phyloP scores from a whole-genome alignment of 306 rosid genomes.

The Purshia tridentata region DNA sequence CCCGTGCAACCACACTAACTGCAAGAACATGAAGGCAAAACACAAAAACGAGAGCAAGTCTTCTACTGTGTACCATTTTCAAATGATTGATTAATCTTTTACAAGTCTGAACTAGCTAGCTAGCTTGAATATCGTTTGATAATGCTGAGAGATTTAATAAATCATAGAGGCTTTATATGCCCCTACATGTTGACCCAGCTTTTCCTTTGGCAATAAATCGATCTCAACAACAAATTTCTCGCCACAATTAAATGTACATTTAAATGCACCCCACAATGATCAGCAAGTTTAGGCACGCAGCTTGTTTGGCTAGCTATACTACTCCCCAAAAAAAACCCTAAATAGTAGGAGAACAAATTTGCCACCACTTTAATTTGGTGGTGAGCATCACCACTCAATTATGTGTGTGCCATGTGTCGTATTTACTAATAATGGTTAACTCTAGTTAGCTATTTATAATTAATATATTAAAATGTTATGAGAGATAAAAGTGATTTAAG shows the following conservation, averaged over 20 bases:
- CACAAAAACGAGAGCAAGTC: slow-evolving; percentile 39
- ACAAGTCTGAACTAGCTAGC: background rate
- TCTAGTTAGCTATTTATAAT: too few species aligned
- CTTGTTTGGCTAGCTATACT: background rate
- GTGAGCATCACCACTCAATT: too few species aligned
- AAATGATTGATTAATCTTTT: background rate
- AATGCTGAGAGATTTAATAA: slow-evolving; percentile 19
- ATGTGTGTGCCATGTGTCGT: too few species aligned
- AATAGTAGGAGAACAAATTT: background rate
- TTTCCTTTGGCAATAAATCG: slow-evolving; percentile 29
- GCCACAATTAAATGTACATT: slow-evolving; percentile 34
- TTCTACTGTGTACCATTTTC: slow-evolving; percentile 33
- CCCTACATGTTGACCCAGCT: background rate
- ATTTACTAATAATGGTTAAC: too few species aligned
- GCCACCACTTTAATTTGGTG: too few species aligned
- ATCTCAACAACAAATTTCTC: slow-evolving; percentile 58
- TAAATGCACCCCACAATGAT: slow-evolving; percentile 28
- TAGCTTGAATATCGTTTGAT: background rate
- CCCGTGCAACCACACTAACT: slow-evolving; percentile 58
- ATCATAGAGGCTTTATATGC: background rate
- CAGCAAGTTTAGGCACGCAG: background rate
- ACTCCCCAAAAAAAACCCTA: background rate
- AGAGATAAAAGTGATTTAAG: too few species aligned
- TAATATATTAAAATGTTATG: too few species aligned
- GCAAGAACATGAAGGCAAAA: slow-evolving; percentile 49